Evolutionary conservation across 2,329 filamentous ascomycete species (phyloP).

Genomic region (Sphaerulina vaccinii): DNA sequence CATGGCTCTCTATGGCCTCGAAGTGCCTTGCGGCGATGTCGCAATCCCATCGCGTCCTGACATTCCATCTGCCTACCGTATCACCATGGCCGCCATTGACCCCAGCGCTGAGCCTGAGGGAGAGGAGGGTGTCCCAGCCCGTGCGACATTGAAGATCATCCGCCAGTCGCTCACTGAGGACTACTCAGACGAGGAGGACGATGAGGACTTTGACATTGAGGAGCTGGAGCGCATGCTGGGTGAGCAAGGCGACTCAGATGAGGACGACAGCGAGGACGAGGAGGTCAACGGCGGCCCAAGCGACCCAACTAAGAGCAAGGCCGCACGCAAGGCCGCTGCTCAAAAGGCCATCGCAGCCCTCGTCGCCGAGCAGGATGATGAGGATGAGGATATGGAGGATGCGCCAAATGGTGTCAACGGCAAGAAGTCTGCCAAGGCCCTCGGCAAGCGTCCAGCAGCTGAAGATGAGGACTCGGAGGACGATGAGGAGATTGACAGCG

Average conservation of each 20-base stretch:
- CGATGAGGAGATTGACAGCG: constrained; percentile 53
- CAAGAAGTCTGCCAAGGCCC: constrained; percentile 65
- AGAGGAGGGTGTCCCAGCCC: constrained; percentile 53
- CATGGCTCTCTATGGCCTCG: constrained; percentile 87
- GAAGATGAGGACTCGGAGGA: constrained; percentile 52
- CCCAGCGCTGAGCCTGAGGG: constrained; percentile 66
- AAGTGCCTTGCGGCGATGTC: constrained; percentile 81
- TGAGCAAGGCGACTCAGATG: constrained; percentile 52
- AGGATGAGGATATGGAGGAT: constrained; percentile 69
- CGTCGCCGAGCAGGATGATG: constrained; percentile 44
- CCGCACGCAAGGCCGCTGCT: constrained; percentile 75
- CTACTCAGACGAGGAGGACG: constrained; percentile 66
- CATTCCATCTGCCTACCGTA: constrained; percentile 84
- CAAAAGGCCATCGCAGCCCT: constrained; percentile 74
- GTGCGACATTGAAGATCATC: constrained; percentile 88
- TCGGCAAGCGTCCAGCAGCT: constrained; percentile 61
- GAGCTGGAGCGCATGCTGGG: constrained; percentile 54
- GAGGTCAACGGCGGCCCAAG: constrained; percentile 86
- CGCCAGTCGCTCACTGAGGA: constrained; percentile 65
- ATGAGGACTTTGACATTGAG: constrained; percentile 53
- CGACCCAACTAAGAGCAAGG: constrained; percentile 85
- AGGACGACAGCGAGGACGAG: constrained; percentile 62
- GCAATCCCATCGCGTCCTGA: constrained; percentile 76
- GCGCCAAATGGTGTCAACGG: constrained; percentile 63
- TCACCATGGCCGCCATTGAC: constrained; percentile 98